Base-by-base conservation (phyloP, 1,139 yeast genomes). In the Citeromyces siamensis region DNA sequence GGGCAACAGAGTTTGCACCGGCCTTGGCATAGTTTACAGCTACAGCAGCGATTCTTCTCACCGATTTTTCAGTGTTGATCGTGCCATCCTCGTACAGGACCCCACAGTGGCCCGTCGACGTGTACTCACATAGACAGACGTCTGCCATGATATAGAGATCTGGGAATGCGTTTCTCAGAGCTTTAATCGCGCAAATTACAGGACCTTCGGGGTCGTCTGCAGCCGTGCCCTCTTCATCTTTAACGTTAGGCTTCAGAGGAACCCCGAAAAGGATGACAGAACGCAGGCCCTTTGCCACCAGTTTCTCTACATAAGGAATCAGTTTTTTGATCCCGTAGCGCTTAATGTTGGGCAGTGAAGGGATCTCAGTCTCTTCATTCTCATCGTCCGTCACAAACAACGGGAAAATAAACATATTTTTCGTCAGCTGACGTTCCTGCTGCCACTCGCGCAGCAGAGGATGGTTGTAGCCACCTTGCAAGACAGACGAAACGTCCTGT, bases 151-250 rank as follows among this genome's bases (percentile, higher is more conserved):
- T 74, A 55, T 77, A 90, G 42, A 90, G 66, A 32, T 74, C 81
- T 4, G 98, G 97, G 59, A 82, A 86, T 27, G 69, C 62, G 35
- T 58, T 47, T 42, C 68, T 68, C 42, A 90, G 67, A 2, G 71
- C 66, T 51, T 75, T 79, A 49, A 83, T 78, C 20, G 90, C 81
- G 43, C 58, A 68, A 46, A 90, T 88, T 4, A 90, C 97, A 2
- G 98, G 98, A 0, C 98, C 97, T 27, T 83, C 69, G 33, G 96
- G 96, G 58, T 88, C 95, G 56, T 90, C 98, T 2, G 99, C 98
- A 33, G 86, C 75, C 2, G 95, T 72, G 13, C 96, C 99, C 35
- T 66, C 66, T 6, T 69, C 65, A 55, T 90, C 98, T 53, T 90
- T 90, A 33, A 64, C 72, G 3, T 81, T 84, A 5, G 69, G 76